Percentiles rank a stretch among this genome's conserved stretches.
Conservation (phyloP, 2,329 filamentous ascomycete species). For the Penicillium thymicola region DNA sequence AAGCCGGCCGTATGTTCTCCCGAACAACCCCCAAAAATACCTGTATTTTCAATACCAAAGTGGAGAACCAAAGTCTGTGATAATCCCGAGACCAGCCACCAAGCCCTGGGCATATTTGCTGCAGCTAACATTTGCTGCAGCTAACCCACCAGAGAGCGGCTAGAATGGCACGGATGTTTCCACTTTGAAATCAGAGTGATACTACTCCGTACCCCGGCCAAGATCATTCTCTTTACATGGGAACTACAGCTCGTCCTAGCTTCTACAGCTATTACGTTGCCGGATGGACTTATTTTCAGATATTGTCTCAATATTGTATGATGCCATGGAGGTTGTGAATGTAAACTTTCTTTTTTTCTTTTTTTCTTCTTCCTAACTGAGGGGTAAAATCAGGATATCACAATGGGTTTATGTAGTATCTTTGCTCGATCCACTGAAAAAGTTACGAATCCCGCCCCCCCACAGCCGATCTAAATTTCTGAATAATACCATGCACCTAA, state of each 20-base stretch:
- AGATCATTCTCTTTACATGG: background rate
- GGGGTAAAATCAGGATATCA: background rate
- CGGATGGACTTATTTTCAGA: no score
- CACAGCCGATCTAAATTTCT: slow-evolving; percentile 2
- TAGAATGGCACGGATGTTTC: slow-evolving; percentile 3
- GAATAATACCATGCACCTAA: background rate
- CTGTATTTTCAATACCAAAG: slow-evolving; percentile 1
- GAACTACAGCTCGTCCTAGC: background rate
- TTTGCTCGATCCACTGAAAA: background rate
- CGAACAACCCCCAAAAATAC: background rate
- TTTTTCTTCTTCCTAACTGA: background rate
- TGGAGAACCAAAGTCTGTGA: slow-evolving; percentile 18
- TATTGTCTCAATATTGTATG: no score
- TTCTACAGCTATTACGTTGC: background rate
- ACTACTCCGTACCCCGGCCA: background rate
- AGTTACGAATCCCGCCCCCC: background rate
- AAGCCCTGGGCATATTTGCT: slow-evolving; percentile 6
- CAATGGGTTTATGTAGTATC: background rate
- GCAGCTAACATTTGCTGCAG: slow-evolving; percentile 21
- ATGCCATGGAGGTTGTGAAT: no score
- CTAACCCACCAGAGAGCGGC: slow-evolving; percentile 18
- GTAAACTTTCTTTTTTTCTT: no score
- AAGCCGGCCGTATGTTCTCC: background rate
- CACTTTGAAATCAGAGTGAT: background rate
- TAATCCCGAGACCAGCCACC: slow-evolving; percentile 21